Percentiles rank a stretch among this genome's conserved stretches.
Conservation (phyloP, 2,329 filamentous ascomycete genomes). For the Ophiosphaerella narmari region DNA sequence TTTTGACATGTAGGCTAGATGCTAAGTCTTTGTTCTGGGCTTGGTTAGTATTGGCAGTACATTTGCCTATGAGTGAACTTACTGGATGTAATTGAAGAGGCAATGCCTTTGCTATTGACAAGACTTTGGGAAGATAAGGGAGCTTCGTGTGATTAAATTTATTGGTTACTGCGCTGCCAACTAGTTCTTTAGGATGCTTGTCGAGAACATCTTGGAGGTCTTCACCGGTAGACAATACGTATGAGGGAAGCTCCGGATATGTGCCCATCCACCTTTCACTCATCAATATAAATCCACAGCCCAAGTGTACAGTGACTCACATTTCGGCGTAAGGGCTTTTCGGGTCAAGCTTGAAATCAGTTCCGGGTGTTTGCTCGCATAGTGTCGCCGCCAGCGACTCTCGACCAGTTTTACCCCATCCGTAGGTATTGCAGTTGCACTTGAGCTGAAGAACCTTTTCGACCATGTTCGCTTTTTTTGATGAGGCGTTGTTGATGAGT, state of each 20-base stretch:
- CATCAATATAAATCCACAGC: conserved; percentile 7
- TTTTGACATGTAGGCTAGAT: conserved; percentile 63
- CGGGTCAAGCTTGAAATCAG: conserved; percentile 67
- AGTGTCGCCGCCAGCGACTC: conserved; percentile 69
- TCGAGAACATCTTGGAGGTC: conserved; percentile 68
- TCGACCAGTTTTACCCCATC: conserved; percentile 72
- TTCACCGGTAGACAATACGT: conserved; percentile 65
- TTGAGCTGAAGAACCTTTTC: conserved; percentile 59
- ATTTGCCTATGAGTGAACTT: conserved; percentile 3
- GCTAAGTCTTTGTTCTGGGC: conserved; percentile 65
- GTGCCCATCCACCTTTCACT: conserved; percentile 69
- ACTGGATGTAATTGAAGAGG: conserved; percentile 74
- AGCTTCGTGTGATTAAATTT: conserved; percentile 67
- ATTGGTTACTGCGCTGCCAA: conserved; percentile 65
- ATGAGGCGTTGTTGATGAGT: not conserved
- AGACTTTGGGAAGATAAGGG: conserved; percentile 75
- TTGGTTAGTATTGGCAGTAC: conserved; percentile 6
- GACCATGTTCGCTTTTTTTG: conserved; percentile 46
- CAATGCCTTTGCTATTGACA: conserved; percentile 76
- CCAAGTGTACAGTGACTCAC: conserved; percentile 22
- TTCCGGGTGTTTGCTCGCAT: conserved; percentile 67
- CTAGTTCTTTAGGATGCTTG: conserved; percentile 62
- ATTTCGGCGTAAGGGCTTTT: conserved; percentile 67
- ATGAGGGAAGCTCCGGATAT: conserved; percentile 71
- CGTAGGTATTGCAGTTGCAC: conserved; percentile 65